Evolutionary conservation across 371 early-diverging fungal genomes (phyloP), one percentile per base, ranked within the genome.

Genomic region (Batkoa obscura): DNA sequence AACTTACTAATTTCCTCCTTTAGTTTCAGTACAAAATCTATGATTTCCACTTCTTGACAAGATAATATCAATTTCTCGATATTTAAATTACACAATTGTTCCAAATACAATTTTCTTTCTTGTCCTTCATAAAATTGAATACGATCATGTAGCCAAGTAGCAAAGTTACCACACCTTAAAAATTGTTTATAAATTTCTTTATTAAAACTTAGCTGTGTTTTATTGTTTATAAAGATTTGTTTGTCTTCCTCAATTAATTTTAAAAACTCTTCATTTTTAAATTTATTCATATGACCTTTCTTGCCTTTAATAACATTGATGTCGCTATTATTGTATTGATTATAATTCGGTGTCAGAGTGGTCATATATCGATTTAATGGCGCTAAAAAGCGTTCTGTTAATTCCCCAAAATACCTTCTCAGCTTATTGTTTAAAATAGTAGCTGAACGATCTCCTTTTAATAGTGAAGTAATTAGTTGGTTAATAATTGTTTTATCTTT

Each of bases 291-390:
- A 53, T 37, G 35, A 33, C 39, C n/a, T 66, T 72, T 63, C n/a
- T n/a, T n/a, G n/a, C n/a, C n/a, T n/a, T n/a, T n/a, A n/a, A n/a
- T n/a, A n/a, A n/a, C n/a, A n/a, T n/a, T n/a, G n/a, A n/a, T n/a
- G n/a, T n/a, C n/a, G n/a, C n/a, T n/a, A n/a, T n/a, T n/a, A n/a
- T n/a, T n/a, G n/a, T n/a, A n/a, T n/a, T n/a, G n/a, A n/a, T n/a
- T n/a, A n/a, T n/a, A n/a, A 30, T 55, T 62, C 39, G 93, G 88
- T 30, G 92, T 76, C 50, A 93, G 64, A 2, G 88, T 84, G 55
- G 85, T 80, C 67, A 91, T 90, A 65, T 94, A 88, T 39, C 90
- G 78, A 64, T 92, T 86, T 41, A 97, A 68, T n/a, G 97, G 97
- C 17, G 82, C 88, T 59, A 97, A 64, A 63, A 97, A 94, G 65